Conservation (phyloP, 495 filamentous ascomycete species). For the Monascus purpureus region DNA sequence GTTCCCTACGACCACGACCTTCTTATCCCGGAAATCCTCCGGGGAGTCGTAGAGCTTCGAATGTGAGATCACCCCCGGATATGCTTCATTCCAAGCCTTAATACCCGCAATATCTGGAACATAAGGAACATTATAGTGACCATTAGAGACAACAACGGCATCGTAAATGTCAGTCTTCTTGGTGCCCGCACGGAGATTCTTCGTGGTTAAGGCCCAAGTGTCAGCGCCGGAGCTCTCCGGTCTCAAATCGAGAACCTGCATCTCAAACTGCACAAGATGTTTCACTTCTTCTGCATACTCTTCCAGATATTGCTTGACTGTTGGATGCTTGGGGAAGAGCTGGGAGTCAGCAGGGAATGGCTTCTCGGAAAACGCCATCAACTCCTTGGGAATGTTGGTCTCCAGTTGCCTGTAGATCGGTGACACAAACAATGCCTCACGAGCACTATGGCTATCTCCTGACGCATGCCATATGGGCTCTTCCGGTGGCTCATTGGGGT, state of each 20-base stretch:
- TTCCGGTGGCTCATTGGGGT: constrained; percentile 25
- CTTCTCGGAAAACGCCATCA: constrained; percentile 72
- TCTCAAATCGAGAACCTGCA: constrained; percentile 40
- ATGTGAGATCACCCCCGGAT: constrained; percentile 58
- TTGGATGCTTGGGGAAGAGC: constrained; percentile 57
- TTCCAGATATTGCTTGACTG: constrained; percentile 59
- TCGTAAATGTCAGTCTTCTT: constrained; percentile 36
- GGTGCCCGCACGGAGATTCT: constrained; percentile 28
- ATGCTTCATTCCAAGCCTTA: constrained; percentile 36
- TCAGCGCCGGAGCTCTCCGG: constrained; percentile 7
- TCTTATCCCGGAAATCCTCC: constrained; percentile 42
- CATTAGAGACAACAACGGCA: constrained; percentile 71
- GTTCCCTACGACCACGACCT: constrained; percentile 65
- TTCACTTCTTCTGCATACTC: constrained; percentile 54
- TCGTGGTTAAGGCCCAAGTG: constrained; percentile 42
- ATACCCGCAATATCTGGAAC: constrained; percentile 53
- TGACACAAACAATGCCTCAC: constrained; percentile 38
- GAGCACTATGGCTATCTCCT: constrained; percentile 7
- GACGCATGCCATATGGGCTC: constrained; percentile 28
- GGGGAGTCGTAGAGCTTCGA: constrained; percentile 66
- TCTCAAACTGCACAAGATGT: constrained; percentile 39
- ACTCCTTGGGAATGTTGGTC: constrained; percentile 69
- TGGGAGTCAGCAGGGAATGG: constrained; percentile 45
- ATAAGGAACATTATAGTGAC: constrained; percentile 62
- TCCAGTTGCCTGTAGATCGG: constrained; percentile 72